Evolutionary conservation across 2,329 filamentous ascomycete species (phyloP).

Genomic region (Trichoderma citrinoviride): DNA sequence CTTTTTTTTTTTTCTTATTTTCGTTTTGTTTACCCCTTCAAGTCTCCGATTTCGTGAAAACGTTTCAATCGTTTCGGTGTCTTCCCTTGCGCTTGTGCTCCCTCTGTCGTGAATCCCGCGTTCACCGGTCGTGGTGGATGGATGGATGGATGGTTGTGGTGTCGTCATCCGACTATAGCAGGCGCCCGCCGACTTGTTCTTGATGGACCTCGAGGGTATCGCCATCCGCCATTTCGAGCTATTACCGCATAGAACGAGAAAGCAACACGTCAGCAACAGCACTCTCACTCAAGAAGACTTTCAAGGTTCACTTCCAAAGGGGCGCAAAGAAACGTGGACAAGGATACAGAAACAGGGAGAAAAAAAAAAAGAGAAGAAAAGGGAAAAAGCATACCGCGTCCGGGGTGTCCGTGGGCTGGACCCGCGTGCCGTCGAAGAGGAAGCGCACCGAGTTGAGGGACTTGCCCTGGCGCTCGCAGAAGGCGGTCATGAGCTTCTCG

Average conservation of each 20-base stretch:
- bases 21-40: too few relatives aligned
- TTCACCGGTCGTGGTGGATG: too few relatives aligned
- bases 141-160: neutral
- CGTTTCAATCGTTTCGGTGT: neutral
- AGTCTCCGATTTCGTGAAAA: neutral
- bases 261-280: constrained; percentile 61
- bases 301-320: too few relatives aligned
- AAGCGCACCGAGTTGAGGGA: constrained; percentile 81
- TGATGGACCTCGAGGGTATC: constrained; percentile 97
- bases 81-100: neutral
- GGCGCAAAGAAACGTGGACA: neutral
- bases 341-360: neutral
- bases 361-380: neutral
- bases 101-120: too few relatives aligned
- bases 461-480: constrained; percentile 96
- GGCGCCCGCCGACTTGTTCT: constrained; percentile 84
- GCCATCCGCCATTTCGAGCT: constrained; percentile 87
- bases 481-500: constrained; percentile 97
- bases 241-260: constrained; percentile 50
- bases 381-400: constrained; percentile 68
- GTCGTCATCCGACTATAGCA: neutral
- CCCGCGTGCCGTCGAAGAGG: constrained; percentile 91
- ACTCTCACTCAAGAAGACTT: constrained; percentile 37
- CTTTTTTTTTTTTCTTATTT: neutral
- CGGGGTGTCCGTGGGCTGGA: constrained; percentile 84